Base-by-base conservation (phyloP, 2,329 filamentous ascomycete genomes). In the Phialocephala sp. region DNA sequence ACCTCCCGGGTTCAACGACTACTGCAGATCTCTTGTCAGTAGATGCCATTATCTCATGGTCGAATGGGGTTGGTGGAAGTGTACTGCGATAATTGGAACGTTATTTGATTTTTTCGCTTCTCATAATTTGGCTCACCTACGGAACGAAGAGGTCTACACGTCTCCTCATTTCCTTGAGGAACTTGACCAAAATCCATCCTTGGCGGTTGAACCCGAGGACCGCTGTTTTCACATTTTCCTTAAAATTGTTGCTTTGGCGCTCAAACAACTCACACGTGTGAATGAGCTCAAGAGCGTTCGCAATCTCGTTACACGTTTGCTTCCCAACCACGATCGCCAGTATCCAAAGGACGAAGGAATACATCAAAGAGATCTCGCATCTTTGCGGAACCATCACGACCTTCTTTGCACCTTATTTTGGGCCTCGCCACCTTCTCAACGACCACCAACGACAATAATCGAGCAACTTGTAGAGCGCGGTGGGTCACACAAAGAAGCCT, bases 91-190 rank as follows among this genome's bases (percentile, higher is more conserved):
- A 15, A 79, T 90, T 37, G 86, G 87, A 1, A 80, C 83, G 1
- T 83, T 91, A 2, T 91, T 90, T 68, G 88, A 91, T 75, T 90
- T 90, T 72, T 91, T 90, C 70, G 87, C 87, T 11, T 83, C 84
- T 1, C 85, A 87, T 68, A 82, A 85, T 55, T 80, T 91, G 12
- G 82, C 83, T 2, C 85, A 91, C 74, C 74, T 91, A 50, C 84
- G 86, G 43, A 89, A 90, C 65, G 89, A 91, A 73, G 85, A 89
- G 72, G 85, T 83, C 1, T 85, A 85, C 70, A 80, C 80, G 62
- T 90, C 88, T 4, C 87, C 88, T 0, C 78, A 76, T 2, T 91
- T 91, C 60, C 78, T 91, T 0, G 86, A 89, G 57, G 78, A 85
- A 20, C 81, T 91, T 1, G 69, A 79, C 76, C 65, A 63, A 43